These are phyloP conservation scores for Penicillium samsonianum DNA, from an alignment of 495 filamentous ascomycete genomes.

Conservation along the genomic window DNA sequence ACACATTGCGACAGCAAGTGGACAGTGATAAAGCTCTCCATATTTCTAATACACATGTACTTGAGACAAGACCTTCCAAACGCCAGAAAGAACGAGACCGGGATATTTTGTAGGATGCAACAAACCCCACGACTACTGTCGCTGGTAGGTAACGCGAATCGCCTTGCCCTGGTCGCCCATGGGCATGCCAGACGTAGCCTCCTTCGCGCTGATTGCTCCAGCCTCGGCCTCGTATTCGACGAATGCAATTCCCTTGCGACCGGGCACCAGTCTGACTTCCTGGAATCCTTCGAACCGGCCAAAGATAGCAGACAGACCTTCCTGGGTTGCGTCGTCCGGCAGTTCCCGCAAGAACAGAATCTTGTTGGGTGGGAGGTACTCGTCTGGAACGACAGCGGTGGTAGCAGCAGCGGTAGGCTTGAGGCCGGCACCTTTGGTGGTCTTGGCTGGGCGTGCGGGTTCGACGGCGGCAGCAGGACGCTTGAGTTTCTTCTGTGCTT, in stretches of 20 bases:
- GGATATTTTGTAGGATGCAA: slow-evolving; percentile 20
- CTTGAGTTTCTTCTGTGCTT: slow-evolving; percentile 82
- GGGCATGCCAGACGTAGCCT: slow-evolving; percentile 87
- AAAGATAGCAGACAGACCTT: slow-evolving; percentile 78
- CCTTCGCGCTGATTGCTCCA: slow-evolving; percentile 92
- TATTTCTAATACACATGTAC: slow-evolving; percentile 25
- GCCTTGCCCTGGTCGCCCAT: slow-evolving; percentile 69
- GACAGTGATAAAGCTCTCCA: slow-evolving; percentile 17
- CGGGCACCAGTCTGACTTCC: slow-evolving; percentile 87
- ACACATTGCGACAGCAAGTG: slow-evolving; percentile 7
- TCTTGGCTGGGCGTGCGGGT: slow-evolving; percentile 66
- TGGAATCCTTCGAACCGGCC: slow-evolving; percentile 90
- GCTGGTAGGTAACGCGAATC: slow-evolving; percentile 88
- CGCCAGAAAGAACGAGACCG: slow-evolving; percentile 32
- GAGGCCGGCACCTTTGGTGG: slow-evolving; percentile 74
- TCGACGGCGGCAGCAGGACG: slow-evolving; percentile 59
- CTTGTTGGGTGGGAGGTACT: slow-evolving; percentile 96
- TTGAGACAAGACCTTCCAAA: slow-evolving; percentile 33
- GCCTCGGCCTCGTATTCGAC: slow-evolving; percentile 92
- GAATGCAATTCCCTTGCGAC: slow-evolving; percentile 87
- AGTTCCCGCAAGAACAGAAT: slow-evolving; percentile 94
- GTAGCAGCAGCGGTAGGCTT: slow-evolving; percentile 72
- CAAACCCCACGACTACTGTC: slow-evolving; percentile 57
- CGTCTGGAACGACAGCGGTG: slow-evolving; percentile 83
- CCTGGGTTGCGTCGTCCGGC: slow-evolving; percentile 82